Evolutionary conservation across 2,329 filamentous ascomycete genomes (phyloP).

Genomic region (Xylariales sp.): DNA sequence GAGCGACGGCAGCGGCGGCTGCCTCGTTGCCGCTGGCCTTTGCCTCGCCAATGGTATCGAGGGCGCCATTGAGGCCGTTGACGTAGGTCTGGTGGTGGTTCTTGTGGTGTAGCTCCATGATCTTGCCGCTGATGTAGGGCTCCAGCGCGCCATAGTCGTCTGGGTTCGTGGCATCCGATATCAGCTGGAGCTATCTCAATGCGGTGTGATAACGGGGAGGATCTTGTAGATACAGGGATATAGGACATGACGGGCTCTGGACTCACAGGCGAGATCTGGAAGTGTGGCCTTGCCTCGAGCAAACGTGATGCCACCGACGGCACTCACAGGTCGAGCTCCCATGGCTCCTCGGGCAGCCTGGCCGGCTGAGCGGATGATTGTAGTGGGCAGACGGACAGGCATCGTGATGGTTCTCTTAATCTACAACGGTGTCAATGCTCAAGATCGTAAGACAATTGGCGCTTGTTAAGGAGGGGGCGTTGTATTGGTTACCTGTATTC

Average conservation of each 20-base stretch:
- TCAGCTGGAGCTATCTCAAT: too few species aligned
- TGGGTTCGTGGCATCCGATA: constrained; percentile 29
- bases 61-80: constrained; percentile 66
- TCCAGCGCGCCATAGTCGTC: constrained; percentile 97
- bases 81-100: constrained; percentile 83
- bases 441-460: too few species aligned
- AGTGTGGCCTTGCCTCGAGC: constrained; percentile 12
- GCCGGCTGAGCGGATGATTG: constrained; percentile 9
- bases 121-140: constrained; percentile 68
- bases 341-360: constrained; percentile 9
- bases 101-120: constrained; percentile 82
- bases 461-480: too few species aligned
- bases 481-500: too few species aligned
- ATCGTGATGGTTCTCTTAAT: constrained; percentile 2
- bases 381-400: constrained; percentile 7
- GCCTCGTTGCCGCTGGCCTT: constrained; percentile 41
- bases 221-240: too few species aligned
- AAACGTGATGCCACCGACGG: constrained; percentile 10
- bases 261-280: constrained; percentile 38
- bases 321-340: constrained; percentile 9
- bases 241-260: too few species aligned
- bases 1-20: constrained; percentile 25
- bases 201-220: too few species aligned
- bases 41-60: constrained; percentile 62
- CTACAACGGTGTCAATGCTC: neutral